Conservation (phyloP, 768 basidiomycete species). For the Leccinum barrowsii region DNA sequence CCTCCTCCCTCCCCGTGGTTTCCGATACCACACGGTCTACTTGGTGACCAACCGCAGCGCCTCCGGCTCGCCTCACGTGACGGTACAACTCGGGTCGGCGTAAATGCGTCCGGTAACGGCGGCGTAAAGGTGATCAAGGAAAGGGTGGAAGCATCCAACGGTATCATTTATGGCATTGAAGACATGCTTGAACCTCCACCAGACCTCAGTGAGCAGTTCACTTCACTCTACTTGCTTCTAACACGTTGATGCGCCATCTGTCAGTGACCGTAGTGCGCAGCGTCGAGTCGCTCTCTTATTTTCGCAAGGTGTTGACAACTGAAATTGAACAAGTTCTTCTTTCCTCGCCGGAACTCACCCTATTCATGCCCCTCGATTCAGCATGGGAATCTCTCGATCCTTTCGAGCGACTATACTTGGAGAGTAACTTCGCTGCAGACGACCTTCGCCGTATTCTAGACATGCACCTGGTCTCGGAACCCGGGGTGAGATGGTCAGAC, state of each 20-base stretch:
- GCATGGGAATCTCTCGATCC: slow-evolving; percentile 80
- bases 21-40: slow-evolving; percentile 74
- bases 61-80: slow-evolving; percentile 59
- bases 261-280: slow-evolving; percentile 59
- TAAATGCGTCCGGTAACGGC: slow-evolving; percentile 75
- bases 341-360: slow-evolving; percentile 67
- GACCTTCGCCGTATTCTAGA: slow-evolving; percentile 77
- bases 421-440: slow-evolving; percentile 80
- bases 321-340: slow-evolving; percentile 58
- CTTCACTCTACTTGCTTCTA: neutral
- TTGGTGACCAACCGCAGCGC: slow-evolving; percentile 80
- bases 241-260: neutral
- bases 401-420: slow-evolving; percentile 82
- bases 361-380: slow-evolving; percentile 83
- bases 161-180: slow-evolving; percentile 71
- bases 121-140: slow-evolving; percentile 66
- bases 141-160: slow-evolving; percentile 62
- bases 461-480: slow-evolving; percentile 65
- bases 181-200: slow-evolving; percentile 72
- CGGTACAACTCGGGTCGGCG: slow-evolving; percentile 55
- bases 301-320: slow-evolving; percentile 65
- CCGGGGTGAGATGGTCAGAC: slow-evolving; percentile 64
- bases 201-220: slow-evolving; percentile 56
- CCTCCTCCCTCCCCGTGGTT: slow-evolving; percentile 84
- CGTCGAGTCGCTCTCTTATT: slow-evolving; percentile 65